Conservation (phyloP, 176 grass and related monocot species). For the Leersia perrieri region DNA sequence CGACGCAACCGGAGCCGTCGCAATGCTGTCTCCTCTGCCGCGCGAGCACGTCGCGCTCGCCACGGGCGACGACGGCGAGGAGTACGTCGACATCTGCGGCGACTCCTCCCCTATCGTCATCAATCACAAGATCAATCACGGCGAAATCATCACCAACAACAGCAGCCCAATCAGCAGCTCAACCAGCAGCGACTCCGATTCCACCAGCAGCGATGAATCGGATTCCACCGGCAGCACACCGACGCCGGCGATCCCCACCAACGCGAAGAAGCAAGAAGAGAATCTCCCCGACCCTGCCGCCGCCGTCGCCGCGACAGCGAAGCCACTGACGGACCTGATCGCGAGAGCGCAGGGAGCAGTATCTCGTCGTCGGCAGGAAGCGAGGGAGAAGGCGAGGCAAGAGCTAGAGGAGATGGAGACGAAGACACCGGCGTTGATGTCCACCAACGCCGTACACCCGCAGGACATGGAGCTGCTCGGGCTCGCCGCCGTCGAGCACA, state of each 20-base stretch:
- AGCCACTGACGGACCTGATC: constrained; percentile 12
- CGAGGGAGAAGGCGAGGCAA: constrained; percentile 10
- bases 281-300: not conserved
- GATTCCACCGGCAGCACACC: not conserved
- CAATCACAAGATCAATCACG: not conserved
- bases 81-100: constrained; percentile 41
- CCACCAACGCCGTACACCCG: constrained; percentile 21
- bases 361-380: not conserved
- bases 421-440: not conserved
- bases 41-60: constrained; percentile 3
- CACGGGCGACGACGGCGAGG: not conserved
- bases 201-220: not conserved
- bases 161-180: not conserved
- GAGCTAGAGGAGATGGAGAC: constrained; percentile 8
- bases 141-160: not conserved
- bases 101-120: constrained; percentile 30
- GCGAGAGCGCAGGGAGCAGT: not conserved
- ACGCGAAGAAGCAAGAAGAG: not conserved
- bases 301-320: not conserved
- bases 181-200: constrained; percentile 4
- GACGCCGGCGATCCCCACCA: not conserved
- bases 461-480: constrained; percentile 36
- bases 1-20: not conserved
- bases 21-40: constrained; percentile 1
- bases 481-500: constrained; percentile 28